These are phyloP conservation scores for Colletotrichum ledebouriae DNA, from an alignment of 2,329 filamentous ascomycete species.

Conservation along the genomic window DNA sequence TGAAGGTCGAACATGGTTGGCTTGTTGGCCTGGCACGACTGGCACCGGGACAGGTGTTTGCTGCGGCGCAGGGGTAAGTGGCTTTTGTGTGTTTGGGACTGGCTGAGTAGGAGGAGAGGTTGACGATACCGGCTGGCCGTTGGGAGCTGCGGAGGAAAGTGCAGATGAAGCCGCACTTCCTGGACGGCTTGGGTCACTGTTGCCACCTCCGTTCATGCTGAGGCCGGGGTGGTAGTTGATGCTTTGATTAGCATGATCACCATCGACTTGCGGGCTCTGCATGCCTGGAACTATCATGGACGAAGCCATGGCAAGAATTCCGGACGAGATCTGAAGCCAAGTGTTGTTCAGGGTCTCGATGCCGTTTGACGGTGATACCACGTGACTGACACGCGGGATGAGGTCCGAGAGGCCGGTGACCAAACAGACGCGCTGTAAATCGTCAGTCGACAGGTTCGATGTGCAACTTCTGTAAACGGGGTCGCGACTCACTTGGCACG, in stretches of 20 bases:
- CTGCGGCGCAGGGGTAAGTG: not conserved
- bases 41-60: not conserved
- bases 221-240: not conserved
- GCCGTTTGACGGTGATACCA: not conserved
- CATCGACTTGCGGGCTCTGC: not conserved
- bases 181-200: not conserved
- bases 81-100: not conserved
- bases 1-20: not conserved
- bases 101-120: not conserved
- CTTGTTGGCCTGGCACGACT: not conserved
- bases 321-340: not conserved
- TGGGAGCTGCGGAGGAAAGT: not conserved
- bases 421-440: not conserved
- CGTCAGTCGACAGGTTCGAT: not conserved
- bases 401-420: not conserved
- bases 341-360: not conserved
- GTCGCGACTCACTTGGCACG: not conserved
- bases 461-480: not conserved
- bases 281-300: not conserved
- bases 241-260: not conserved
- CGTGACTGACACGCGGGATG: constrained; percentile 4
- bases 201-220: not conserved
- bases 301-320: not conserved
- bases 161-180: constrained; percentile 1
- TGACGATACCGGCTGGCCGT: not conserved